phyloP scores from a whole-genome alignment of 2,329 filamentous ascomycete species.

The Epichloe glyceriae region DNA sequence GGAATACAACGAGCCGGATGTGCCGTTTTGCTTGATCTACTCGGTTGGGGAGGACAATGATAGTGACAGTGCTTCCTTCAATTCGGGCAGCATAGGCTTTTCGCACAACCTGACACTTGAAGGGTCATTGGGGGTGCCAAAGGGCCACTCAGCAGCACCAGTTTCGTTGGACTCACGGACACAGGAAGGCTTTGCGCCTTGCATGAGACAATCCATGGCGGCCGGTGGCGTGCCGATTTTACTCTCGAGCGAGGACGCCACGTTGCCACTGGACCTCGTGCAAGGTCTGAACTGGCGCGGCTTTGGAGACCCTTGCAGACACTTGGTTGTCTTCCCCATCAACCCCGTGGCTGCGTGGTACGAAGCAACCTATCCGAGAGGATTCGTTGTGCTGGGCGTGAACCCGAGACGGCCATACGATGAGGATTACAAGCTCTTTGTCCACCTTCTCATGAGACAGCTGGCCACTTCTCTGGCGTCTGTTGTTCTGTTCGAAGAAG shows the following conservation, averaged over 20 bases:
- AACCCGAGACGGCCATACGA: slow-evolving; percentile 62
- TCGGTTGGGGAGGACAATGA: slow-evolving; percentile 30
- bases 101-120: slow-evolving; percentile 43
- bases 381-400: slow-evolving; percentile 55
- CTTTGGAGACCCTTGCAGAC: slow-evolving; percentile 50
- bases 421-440: slow-evolving; percentile 57
- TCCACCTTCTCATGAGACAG: slow-evolving; percentile 41
- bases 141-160: slow-evolving; percentile 29
- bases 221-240: slow-evolving; percentile 24
- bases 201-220: slow-evolving; percentile 26
- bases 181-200: slow-evolving; percentile 24
- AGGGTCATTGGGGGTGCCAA: slow-evolving; percentile 32
- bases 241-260: slow-evolving; percentile 32
- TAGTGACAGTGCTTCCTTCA: slow-evolving; percentile 35
- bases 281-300: slow-evolving; percentile 48
- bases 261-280: slow-evolving; percentile 44
- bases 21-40: slow-evolving; percentile 38
- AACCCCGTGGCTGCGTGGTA: slow-evolving; percentile 14
- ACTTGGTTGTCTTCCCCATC: slow-evolving; percentile 56
- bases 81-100: slow-evolving; percentile 49
- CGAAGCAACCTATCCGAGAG: slow-evolving; percentile 27
- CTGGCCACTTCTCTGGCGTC: slow-evolving; percentile 57
- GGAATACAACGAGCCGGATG: slow-evolving; percentile 53
- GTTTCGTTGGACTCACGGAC: slow-evolving; percentile 22
- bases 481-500: slow-evolving; percentile 58